Base-by-base conservation (phyloP, 2,329 filamentous ascomycete genomes). In the Beauveria pseudobassiana region DNA sequence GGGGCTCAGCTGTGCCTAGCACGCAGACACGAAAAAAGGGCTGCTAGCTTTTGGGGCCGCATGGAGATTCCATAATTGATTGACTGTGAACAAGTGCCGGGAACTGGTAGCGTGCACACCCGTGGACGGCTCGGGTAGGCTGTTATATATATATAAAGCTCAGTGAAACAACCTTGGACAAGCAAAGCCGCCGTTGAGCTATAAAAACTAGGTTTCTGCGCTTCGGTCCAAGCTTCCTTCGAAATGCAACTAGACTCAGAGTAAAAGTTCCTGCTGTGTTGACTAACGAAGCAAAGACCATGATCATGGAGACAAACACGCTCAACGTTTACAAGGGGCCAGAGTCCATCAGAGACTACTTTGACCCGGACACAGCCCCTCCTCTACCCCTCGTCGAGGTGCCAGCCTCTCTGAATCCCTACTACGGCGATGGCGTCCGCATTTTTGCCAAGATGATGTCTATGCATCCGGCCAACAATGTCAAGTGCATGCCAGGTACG, bases 391-490 rank as follows among this genome's bases (percentile, higher is more conserved):
- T 88, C 1, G 82, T 88, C 5, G 85, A 88, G 71, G 72, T 87
- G 3, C 84, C 84, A 0, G 75, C 76, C 18, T 72, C 71, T 12
- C 73, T 87, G 40, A 87, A 87, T 63, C 83, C 84, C 2, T 83
- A 80, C 64, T 75, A 78, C 22, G 64, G 77, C 28, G 78, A 87
- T 79, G 82, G 82, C 4, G 80, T 87, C 5, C 78, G 82, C 12
- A 85, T 87, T 58, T 87, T 85, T 64, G 84, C 85, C 43, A 87
- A 87, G 72, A 83, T 87, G 82, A 82, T 87, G 79, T 84, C 82
- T 2, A 82, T 82, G 75, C 82, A 84, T 66, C 84, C 85, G 1
- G 82, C 84, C 3, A 83, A 87, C 64, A 87, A 87, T 53, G 85
- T 87, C 65, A 87, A 87, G 68, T 78, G 81, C 2, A 78, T 88